Percentiles rank a stretch among this genome's conserved stretches.
Conservation (phyloP, 169 alveolate species). For the Plasmodium relictum region DNA sequence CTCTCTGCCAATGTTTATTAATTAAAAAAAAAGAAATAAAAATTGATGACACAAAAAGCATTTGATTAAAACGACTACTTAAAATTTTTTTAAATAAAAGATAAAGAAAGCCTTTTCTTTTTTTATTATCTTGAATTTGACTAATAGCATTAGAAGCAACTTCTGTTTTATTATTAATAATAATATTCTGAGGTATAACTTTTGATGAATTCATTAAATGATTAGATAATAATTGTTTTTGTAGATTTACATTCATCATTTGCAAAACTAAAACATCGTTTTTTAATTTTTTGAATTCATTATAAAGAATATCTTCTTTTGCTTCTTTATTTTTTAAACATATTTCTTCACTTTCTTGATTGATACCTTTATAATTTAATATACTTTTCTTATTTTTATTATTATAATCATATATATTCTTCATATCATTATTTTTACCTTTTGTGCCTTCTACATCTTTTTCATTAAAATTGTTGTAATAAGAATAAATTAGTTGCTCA, state of each 20-base stretch:
- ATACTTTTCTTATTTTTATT: not conserved
- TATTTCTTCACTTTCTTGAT: not conserved
- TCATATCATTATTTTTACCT: not conserved
- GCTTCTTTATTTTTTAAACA: not conserved
- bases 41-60: constrained; percentile 62
- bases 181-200: constrained; percentile 51
- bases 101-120: constrained; percentile 21
- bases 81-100: constrained; percentile 53
- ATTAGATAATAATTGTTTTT: constrained; percentile 41
- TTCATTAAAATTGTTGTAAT: constrained; percentile 37
- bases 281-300: constrained; percentile 55
- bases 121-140: constrained; percentile 35
- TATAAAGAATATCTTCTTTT: constrained; percentile 15
- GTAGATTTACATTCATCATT: constrained; percentile 68
- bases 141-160: constrained; percentile 71
- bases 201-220: constrained; percentile 31
- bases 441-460: not conserved
- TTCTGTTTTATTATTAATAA: constrained; percentile 74
- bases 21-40: constrained; percentile 35
- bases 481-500: constrained; percentile 46
- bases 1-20: constrained; percentile 71
- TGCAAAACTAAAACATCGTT: constrained; percentile 41
- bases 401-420: not conserved
- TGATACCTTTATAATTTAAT: not conserved
- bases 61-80: constrained; percentile 64